Percentiles rank a stretch among this genome's conserved stretches.
These are phyloP conservation scores for Cydonia oblonga DNA, from an alignment of 331 rosid genomes.

Conservation along the genomic window DNA sequence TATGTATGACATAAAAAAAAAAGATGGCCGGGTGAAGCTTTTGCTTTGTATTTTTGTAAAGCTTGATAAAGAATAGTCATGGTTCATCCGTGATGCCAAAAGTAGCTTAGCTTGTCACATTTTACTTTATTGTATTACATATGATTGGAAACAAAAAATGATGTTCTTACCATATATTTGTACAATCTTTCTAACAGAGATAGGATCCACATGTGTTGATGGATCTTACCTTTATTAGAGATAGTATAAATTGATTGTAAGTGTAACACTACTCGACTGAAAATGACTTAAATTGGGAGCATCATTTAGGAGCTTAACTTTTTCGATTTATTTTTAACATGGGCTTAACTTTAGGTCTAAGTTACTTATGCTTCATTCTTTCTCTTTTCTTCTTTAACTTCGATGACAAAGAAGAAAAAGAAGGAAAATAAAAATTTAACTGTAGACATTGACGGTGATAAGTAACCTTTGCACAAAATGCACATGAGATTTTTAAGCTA, in stretches of 20 bases:
- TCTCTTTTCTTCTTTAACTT: background rate
- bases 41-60: background rate
- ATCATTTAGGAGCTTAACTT: background rate
- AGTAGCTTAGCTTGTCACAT: background rate
- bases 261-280: no score
- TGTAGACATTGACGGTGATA: background rate
- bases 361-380: background rate
- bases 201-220: accelerated
- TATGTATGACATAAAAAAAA: no score
- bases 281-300: no score
- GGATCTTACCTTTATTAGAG: no score
- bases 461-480: background rate
- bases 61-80: background rate
- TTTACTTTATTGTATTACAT: background rate
- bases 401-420: background rate
- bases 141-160: background rate
- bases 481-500: no score
- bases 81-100: background rate
- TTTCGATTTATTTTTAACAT: background rate
- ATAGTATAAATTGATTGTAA: no score
- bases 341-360: background rate
- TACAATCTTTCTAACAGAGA: no score
- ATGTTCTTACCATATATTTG: no score
- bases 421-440: background rate
- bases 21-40: background rate